Base-by-base conservation (phyloP, 306 rosid genomes). In the Sophora flavescens region DNA sequence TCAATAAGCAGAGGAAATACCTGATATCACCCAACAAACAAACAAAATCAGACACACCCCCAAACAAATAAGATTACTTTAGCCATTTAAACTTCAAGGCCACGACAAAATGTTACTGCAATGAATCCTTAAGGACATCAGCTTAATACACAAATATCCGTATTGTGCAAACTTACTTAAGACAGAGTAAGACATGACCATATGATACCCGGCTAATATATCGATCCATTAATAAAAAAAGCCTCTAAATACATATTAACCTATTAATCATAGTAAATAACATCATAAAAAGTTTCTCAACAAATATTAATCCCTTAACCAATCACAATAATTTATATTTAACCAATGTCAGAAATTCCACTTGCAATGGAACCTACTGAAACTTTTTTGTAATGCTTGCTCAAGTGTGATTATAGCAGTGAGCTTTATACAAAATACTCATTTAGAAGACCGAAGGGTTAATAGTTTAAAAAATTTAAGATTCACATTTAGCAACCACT, bases 1-100 rank as follows among this genome's bases (percentile, higher is more conserved):
- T 96, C 97, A 41, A 89, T 83, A 74, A 96, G 93, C 86, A 96
- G 79, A 60, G 98, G 99, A 85, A 96, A 87, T 68, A 96, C 99
- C 99, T 96, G 87, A 74, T 79, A 87, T 39, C 51, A 72, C 79
- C 66, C 85, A 50, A 64, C 52, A 70, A 78, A 36, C 28, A 72
- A 50, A 53, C n/a, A 52, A 36, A 79, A 58, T 65, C 56, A 75
- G 59, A 52, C 54, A 78, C 70, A 62, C 30, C 17, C 65, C 68
- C 16, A 22, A 64, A 61, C 11, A 70, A 63, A 58, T 18, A 56
- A 64, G 42, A 70, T 56, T 63, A 33, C 26, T 68, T 68, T 41
- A 33, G 47, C 52, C 52, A 69, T 64, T 69, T 79, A 54, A 69
- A 75, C 32, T 80, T 12, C 61, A 75, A 3, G 15, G 61, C 76